Conservation (phyloP, 768 basidiomycete species). For the Coprinellus micaceus region DNA sequence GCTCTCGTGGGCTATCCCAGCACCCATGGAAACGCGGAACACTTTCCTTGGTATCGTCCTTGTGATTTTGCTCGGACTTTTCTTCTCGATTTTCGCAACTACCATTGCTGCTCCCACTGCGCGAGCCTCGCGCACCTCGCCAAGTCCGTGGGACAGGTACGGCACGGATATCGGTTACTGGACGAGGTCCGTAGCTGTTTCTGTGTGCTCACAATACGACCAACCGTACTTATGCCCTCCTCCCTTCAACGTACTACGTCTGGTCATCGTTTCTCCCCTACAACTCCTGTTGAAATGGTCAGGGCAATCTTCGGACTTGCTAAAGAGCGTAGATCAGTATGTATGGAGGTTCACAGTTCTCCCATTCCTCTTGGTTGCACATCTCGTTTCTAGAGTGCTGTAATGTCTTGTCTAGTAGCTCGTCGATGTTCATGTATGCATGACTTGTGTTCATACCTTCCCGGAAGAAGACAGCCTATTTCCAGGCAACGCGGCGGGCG, state of each 20-base stretch:
- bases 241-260: constrained; percentile 45
- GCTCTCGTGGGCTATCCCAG: constrained; percentile 16
- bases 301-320: background rate
- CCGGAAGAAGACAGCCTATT: background rate
- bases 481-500: background rate
- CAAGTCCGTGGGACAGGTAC: constrained; percentile 46
- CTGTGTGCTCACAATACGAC: constrained; percentile 33
- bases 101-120: constrained; percentile 19
- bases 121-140: constrained; percentile 1
- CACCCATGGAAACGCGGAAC: constrained; percentile 48
- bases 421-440: no score
- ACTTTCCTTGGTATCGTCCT: constrained; percentile 38
- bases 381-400: background rate
- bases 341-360: constrained; percentile 9
- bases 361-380: constrained; percentile 4
- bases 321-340: background rate
- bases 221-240: constrained; percentile 43
- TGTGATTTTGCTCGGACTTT: constrained; percentile 28
- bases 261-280: constrained; percentile 7
- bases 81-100: constrained; percentile 33
- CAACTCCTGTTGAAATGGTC: background rate
- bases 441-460: background rate
- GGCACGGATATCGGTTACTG: constrained; percentile 37
- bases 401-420: background rate
- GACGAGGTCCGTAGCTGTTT: constrained; percentile 40